Conservation (phyloP, 169 alveolate genomes). For the Cyclospora cayetanensis region DNA sequence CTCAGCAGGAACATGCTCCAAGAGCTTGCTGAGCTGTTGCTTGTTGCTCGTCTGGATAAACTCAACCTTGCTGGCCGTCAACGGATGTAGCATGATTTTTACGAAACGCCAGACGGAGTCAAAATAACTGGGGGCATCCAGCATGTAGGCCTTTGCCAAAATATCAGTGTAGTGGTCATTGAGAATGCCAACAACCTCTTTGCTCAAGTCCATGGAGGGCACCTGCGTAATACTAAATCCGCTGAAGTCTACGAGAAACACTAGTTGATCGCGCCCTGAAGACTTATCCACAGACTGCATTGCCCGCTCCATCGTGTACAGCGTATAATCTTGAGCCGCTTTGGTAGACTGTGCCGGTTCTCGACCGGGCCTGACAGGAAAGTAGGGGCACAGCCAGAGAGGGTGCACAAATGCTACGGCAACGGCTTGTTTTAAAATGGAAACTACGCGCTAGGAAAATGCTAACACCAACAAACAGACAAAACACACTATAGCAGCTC, state of each 20-base stretch:
- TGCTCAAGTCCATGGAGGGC: slow-evolving; percentile 31
- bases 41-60: neutral
- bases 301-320: slow-evolving; percentile 57
- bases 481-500: no score
- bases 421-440: no score
- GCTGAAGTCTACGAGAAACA: slow-evolving; percentile 42
- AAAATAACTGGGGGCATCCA: slow-evolving; percentile 51
- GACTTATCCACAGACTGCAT: neutral
- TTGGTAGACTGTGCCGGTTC: slow-evolving; percentile 38
- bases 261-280: slow-evolving; percentile 3
- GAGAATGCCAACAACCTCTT: slow-evolving; percentile 23
- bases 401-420: no score
- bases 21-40: neutral
- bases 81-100: slow-evolving; percentile 40
- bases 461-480: no score
- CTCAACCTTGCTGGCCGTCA: slow-evolving; percentile 43
- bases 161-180: slow-evolving; percentile 62
- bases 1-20: neutral
- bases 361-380: slow-evolving; percentile 30
- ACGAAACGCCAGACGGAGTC: slow-evolving; percentile 45
- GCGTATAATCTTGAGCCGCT: slow-evolving; percentile 19
- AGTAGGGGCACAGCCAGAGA: neutral
- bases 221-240: slow-evolving; percentile 40
- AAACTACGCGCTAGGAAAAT: no score
- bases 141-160: slow-evolving; percentile 44